Evolutionary conservation across 1,284 basidiomycete species (phyloP), one percentile per base, ranked within the genome.

Genomic region (Dichomitus squalens): DNA sequence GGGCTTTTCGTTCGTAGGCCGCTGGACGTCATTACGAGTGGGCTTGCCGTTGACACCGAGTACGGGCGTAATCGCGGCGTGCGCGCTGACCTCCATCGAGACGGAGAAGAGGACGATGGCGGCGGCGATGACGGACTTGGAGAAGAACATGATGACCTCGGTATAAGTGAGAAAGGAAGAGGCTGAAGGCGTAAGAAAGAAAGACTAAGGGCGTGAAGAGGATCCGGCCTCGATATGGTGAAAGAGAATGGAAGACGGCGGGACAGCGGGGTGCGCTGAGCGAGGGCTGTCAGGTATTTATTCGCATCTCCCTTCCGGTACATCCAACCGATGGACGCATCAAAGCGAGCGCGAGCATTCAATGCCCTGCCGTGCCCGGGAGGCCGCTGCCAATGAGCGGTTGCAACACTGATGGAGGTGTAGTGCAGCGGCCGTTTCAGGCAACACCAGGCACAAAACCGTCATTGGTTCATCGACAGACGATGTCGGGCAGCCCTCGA

Each of bases 41-140:
- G 74, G 69, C 0, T 70, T 72, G 16, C 78, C 78, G 7, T 60
- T 59, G 33, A 84, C 75, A 47, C 81, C 83, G 40, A 85, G 74
- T 14, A 72, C 74, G 38, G 82, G 83, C 5, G 72, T 44, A 47
- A 84, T 70, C 8, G 69, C 70, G 16, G 81, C 78, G 59, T 85
- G 83, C 1, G 77, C 81, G 51, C 72, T 52, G 7, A 48, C 57
- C 48, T 72, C 68, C 27, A 72, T 57, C 18, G 67, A 43, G 39
- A 69, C 51, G 18, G 64, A 64, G 52, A 64, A 50, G 25, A 69
- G n/a, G 35, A 64, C 53, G n/a, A 64, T 20, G 25, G 55, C 61
- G 12, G 47, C 36, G 48, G 60, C 48, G 47, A 63, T 23, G 54
- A 63, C 29, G 53, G 61, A 53, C 62, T 64, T 70, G 57, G 60